Evolutionary conservation across 2,329 filamentous ascomycete genomes (phyloP).

Genomic region (Hymenoscyphus fraxineus): DNA sequence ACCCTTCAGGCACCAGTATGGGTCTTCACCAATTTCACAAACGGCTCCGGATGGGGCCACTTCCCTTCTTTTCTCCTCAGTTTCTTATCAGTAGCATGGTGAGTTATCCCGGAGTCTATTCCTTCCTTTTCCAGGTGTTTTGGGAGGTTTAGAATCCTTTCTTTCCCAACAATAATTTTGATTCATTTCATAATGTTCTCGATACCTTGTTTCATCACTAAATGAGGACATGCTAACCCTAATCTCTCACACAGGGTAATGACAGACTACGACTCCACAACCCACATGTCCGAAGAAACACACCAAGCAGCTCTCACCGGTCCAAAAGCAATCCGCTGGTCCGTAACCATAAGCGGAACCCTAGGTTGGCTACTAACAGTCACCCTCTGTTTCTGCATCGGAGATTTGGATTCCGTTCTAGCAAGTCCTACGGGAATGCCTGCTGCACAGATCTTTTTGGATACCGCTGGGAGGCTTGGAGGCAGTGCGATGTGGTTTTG

Average conservation of each 20-base stretch:
- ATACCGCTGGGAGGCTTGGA: conserved; percentile 54
- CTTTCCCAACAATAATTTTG: too few species aligned
- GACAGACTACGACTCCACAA: conserved; percentile 66
- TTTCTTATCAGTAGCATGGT: conserved; percentile 51
- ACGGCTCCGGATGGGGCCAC: conserved; percentile 60
- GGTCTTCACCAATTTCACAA: conserved; percentile 58
- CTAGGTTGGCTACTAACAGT: conserved; percentile 61
- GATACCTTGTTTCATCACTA: too few species aligned
- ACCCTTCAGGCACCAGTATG: conserved; percentile 55
- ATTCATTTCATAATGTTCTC: too few species aligned
- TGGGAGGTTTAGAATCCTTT: too few species aligned
- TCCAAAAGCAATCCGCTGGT: conserved; percentile 55
- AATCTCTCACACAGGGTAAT: conserved; percentile 44
- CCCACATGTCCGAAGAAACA: conserved; percentile 65
- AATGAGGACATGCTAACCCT: too few species aligned
- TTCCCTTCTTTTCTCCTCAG: conserved; percentile 59
- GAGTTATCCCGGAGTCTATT: too few species aligned
- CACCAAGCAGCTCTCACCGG: conserved; percentile 59
- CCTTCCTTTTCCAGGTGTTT: too few species aligned
- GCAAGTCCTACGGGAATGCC: conserved; percentile 56
- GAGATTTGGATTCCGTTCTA: conserved; percentile 54
- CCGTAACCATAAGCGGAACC: conserved; percentile 55
- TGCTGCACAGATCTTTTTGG: conserved; percentile 56
- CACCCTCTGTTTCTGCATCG: conserved; percentile 60
- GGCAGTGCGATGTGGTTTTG: conserved; percentile 59